A percentile compares a stretch with the other conserved stretches of the same genome.
Conservation (phyloP, 331 rosid genomes). For the Quercus tomentella region DNA sequence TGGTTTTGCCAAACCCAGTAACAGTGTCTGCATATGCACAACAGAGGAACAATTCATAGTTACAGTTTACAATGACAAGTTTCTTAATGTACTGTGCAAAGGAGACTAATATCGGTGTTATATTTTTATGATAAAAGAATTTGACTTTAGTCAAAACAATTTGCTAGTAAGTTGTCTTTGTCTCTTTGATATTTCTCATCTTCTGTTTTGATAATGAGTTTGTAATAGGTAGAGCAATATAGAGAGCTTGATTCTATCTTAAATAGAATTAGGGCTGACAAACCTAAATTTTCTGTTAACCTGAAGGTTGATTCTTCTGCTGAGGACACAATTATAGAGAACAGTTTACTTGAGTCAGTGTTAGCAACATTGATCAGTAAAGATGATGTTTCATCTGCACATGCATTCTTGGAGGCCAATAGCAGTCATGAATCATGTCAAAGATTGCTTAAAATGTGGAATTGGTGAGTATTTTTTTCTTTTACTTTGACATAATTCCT, state of each 20-base stretch:
- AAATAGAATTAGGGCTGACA: conserved; percentile 1
- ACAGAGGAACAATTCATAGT: background rate
- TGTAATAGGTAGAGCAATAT: conserved; percentile 8
- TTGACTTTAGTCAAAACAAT: background rate
- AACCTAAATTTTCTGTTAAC: conserved; percentile 1
- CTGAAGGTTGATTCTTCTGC: conserved; percentile 51
- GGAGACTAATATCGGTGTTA: background rate
- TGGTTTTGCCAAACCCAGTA: background rate
- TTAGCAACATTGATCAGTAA: conserved; percentile 38
- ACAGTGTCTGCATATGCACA: background rate
- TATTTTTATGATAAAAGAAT: background rate
- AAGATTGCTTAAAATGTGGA: conserved; percentile 65
- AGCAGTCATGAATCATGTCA: conserved; percentile 49
- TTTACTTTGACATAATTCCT: background rate
- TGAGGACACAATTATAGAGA: conserved; percentile 37
- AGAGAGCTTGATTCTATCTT: background rate
- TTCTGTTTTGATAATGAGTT: conserved; percentile 8
- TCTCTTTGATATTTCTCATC: background rate
- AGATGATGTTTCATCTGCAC: conserved; percentile 44
- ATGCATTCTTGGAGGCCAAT: conserved; percentile 58
- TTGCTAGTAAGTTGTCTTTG: background rate
- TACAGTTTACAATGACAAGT: background rate
- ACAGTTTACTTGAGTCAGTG: conserved; percentile 59
- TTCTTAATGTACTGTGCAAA: background rate
- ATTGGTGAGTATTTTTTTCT: conserved; percentile 41